Evolutionary conservation across 208 protist genomes (phyloP), one percentile per base, ranked within the genome.

Genomic region (Wallacemonas sp.): DNA sequence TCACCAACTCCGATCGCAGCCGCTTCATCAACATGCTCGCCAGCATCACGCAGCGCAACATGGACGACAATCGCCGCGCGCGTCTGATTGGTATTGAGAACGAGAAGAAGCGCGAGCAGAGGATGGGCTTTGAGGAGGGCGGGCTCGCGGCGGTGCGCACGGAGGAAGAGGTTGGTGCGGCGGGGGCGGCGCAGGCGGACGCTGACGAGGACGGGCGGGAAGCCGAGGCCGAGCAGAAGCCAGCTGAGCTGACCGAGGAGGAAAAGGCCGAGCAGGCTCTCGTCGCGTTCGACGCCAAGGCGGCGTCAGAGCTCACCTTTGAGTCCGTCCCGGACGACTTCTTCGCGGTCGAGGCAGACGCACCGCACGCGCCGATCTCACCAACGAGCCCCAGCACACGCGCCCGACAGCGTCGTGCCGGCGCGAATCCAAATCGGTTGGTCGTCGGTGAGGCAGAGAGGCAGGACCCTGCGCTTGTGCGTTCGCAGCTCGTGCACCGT

Each of bases 51-150:
- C 67, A 74, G 43, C 58, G 75, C 36, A 92, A 92, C 67, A 74
- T 72, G 33, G 65, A 79, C 23, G 62, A 64, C 16, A 92, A 92
- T 61, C 71, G 70, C 27, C 67, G 58, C 34, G 79, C 70, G 29
- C 81, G 86, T 6, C 68, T 85, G 1, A 74, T 66, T 41, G 86
- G 82, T 27, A 88, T 92, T 60, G 82, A 70, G 11, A 88, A 87
- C 49, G 82, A 88, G 65, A 65, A 81, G 57, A 38, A 74, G 58
- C 86, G 86, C 9, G 81, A 78, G 30, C 71, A 81, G 46, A 78
- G 85, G 48, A 78, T 78, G 2, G 69, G 69, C 47, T 92, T 87
- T 71, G 77, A 81, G 49, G 78, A 75, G 43, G 66, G 55, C 17
- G 46, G 19, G 19, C 17, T 48, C 9, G 60, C 30, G 4, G 21